phyloP scores from a whole-genome alignment of 805 yeast genomes.

The Zygotorulaspora danielsina region DNA sequence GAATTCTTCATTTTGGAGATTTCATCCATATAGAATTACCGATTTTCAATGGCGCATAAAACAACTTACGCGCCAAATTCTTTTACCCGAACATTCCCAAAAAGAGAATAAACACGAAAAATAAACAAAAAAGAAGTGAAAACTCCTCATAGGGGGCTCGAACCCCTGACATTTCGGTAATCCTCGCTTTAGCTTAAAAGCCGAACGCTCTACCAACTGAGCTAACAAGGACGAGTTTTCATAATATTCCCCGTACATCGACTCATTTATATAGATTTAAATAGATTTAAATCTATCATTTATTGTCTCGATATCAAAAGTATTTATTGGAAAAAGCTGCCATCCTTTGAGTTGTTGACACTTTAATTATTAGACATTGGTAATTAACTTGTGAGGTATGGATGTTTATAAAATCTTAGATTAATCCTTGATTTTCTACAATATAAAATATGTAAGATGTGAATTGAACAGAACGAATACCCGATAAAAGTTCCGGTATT shows the following conservation, averaged over 20 bases:
- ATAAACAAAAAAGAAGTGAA: constrained; percentile 26
- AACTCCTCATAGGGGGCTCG: constrained; percentile 51
- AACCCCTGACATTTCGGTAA: constrained; percentile 48
- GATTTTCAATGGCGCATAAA: background rate
- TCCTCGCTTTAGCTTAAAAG: constrained; percentile 48
- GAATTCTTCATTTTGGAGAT: background rate
- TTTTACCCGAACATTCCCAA: background rate
- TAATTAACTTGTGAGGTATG: too few relatives aligned
- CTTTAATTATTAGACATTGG: too few relatives aligned
- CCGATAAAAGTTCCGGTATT: too few relatives aligned
- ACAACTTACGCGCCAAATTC: background rate
- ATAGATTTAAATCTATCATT: too few relatives aligned
- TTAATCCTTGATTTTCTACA: too few relatives aligned
- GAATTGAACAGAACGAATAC: too few relatives aligned
- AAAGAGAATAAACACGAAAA: constrained; percentile 1
- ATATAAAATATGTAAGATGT: too few relatives aligned
- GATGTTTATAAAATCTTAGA: too few relatives aligned
- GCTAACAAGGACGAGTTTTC: constrained; percentile 50
- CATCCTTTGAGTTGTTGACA: background rate
- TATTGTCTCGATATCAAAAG: too few relatives aligned
- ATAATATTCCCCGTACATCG: too few relatives aligned
- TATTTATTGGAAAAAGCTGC: background rate
- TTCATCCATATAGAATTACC: background rate
- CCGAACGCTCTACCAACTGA: constrained; percentile 71
- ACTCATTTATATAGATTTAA: too few relatives aligned